phyloP scores from a whole-genome alignment of 2,329 filamentous ascomycete species.

The Alternaria dauci region DNA sequence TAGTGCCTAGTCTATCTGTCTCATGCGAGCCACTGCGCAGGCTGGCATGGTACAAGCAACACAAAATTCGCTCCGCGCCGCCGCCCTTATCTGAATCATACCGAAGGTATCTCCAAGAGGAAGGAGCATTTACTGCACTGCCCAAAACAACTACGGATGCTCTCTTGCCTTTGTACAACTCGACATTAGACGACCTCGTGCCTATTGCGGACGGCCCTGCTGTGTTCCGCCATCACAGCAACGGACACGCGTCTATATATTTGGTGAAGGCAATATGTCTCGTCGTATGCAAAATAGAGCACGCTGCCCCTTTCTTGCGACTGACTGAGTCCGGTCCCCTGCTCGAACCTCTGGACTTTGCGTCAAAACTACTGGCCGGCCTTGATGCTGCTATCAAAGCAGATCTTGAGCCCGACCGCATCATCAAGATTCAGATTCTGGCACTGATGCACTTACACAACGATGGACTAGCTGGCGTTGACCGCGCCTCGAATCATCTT shows the following conservation, averaged over 20 bases:
- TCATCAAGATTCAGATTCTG: constrained; percentile 7
- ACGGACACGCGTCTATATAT: background rate
- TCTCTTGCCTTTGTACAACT: constrained; percentile 6
- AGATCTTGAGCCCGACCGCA: constrained; percentile 7
- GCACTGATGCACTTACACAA: constrained; percentile 13
- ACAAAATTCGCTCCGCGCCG: background rate
- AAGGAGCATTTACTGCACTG: constrained; percentile 3
- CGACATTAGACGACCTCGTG: constrained; percentile 4
- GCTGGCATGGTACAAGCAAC: constrained; percentile 9
- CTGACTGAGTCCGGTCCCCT: background rate
- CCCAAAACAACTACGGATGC: constrained; percentile 6
- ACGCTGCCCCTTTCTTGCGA: constrained; percentile 3
- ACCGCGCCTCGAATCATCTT: constrained; percentile 1
- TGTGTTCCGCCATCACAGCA: constrained; percentile 5
- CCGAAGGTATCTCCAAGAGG: constrained; percentile 7
- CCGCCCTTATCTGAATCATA: constrained; percentile 2
- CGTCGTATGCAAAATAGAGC: constrained; percentile 5
- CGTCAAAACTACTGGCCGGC: constrained; percentile 6
- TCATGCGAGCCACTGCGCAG: constrained; percentile 3
- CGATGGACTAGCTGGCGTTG: constrained; percentile 2
- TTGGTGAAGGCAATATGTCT: constrained; percentile 8
- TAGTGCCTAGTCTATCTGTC: background rate
- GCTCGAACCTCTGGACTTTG: background rate
- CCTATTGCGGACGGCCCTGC: constrained; percentile 1
- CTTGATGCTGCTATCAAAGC: constrained; percentile 11